A percentile compares a stretch with the other conserved stretches of the same genome.
Evolutionary conservation across 1,139 yeast genomes (phyloP).

Genomic region (Taiozyma onychis): DNA sequence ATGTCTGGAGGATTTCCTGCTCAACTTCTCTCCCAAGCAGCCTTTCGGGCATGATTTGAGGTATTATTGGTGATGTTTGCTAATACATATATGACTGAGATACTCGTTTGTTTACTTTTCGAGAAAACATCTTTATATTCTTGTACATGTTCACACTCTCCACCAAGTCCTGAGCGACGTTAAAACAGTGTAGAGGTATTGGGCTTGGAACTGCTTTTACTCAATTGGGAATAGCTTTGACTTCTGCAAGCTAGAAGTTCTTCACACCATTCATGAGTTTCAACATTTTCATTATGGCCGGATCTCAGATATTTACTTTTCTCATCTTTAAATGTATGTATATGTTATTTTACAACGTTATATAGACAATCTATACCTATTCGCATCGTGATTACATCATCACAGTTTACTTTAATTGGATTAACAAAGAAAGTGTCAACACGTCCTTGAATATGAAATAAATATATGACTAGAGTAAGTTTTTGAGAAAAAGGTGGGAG

Average conservation of each 20-base stretch:
- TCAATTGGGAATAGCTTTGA: no score
- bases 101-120: not conserved
- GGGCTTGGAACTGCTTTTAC: no score
- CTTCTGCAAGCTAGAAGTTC: no score
- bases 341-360: not conserved
- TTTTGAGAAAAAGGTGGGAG: not conserved
- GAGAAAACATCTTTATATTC: not conserved
- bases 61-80: not conserved
- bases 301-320: no score
- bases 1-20: constrained; percentile 11
- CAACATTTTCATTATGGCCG: no score
- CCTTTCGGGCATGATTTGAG: not conserved
- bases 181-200: no score
- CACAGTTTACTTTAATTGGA: not conserved
- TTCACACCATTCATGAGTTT: not conserved
- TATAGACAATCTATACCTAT: not conserved
- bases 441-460: not conserved
- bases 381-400: not conserved
- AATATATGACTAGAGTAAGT: not conserved
- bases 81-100: not conserved
- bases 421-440: not conserved
- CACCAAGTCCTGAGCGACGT: no score
- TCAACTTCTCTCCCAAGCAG: not conserved
- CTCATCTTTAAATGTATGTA: not conserved
- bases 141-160: no score